Base-by-base conservation (phyloP, 140 eudicot genomes). In the Anethum foeniculum region DNA sequence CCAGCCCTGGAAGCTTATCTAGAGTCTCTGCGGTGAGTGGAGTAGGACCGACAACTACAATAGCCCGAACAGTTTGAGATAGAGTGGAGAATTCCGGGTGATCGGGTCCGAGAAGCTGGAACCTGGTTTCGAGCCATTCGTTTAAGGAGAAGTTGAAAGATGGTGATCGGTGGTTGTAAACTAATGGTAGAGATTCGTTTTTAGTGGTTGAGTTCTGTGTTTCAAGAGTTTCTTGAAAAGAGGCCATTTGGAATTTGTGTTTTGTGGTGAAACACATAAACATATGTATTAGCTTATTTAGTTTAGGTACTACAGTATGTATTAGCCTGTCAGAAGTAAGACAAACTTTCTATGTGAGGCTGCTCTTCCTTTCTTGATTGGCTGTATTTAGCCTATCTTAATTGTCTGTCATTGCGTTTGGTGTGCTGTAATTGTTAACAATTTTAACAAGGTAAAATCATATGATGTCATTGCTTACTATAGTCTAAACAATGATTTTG, bases 31-130 rank as follows among this genome's bases (percentile, higher is more conserved):
- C 49, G 14, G 62, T 86, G 14, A 91, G 64, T 51, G 93, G 86
- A 58, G 68, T 64, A 2, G 84, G 86, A 2, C 90, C 96, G 14
- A 84, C 46, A 39, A 77, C 80, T 84, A 91, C 77, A 10, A 89
- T 44, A 80, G 79, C 78, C 64, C 91, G 90, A 25, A 86, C 90
- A 46, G 93, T 82, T 38, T 60, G 77, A 5, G 86, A 75, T 39
- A 76, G 89, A 79, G 73, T n/a, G 16, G 81, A 51, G 81, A 48
- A 82, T 15, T 51, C 68, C 1, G 90, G 86, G 80, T 87, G 86
- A 80, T 91, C 85, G 36, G 79, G 77, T 56, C 86, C 96, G 82
- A 89, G 81, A 9, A 83, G 82, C 75, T 68, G 85, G 85, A 84
- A 79, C 19, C 38, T 47, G 79, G 84, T 23, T 15, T 62, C 28